Base-by-base conservation (phyloP, 805 yeast genomes). In the Kodamaea sagamina region DNA sequence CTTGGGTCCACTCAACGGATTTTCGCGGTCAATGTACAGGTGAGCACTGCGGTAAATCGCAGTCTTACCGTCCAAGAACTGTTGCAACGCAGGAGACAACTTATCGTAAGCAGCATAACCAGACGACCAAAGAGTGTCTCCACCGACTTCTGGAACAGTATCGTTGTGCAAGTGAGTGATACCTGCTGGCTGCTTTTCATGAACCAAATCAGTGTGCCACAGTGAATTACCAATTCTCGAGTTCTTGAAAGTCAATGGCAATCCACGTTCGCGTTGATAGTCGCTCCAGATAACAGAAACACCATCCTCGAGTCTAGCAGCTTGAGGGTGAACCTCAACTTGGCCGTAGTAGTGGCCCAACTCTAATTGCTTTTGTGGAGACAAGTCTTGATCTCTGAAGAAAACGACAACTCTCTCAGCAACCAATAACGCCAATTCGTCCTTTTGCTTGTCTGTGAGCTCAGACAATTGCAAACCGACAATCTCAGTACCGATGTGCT, bases 71-170 rank as follows among this genome's bases (percentile, higher is more conserved):
- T 78, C 82, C 52, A 77, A 65, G 53, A 77, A 77, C 48, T 64
- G 47, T 56, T 74, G 74, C 37, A 78, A 62, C 1, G 73, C 74
- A 16, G 77, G 77, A 2, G 81, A 75, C 43, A 78, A 64, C 59
- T 74, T 74, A 51, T 78, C 82, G 55, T 73, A 78, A 29, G 81
- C 79, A 39, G 71, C 82, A 50, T 77, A 77, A n/a, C 82, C 81
- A 31, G 79, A 72, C 3, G 76, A 57, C 79, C 80, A 78, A n/a
- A 65, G 48, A 11, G 82, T 78, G 55, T 78, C 82, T 46, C 82
- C 82, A 38, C 82, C 82, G 22, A 68, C 70, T 1, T 29, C 35
- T 9, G 54, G 54, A 53, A 75, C 65, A 9, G 66, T 50, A 49
- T 65, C 71, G 38, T 55, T 55, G 49, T 65, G 70, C 41, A 65